Evolutionary conservation across 2,329 filamentous ascomycete genomes (phyloP), one percentile per base, ranked within the genome.

Genomic region (Botrytis tulipae): DNA sequence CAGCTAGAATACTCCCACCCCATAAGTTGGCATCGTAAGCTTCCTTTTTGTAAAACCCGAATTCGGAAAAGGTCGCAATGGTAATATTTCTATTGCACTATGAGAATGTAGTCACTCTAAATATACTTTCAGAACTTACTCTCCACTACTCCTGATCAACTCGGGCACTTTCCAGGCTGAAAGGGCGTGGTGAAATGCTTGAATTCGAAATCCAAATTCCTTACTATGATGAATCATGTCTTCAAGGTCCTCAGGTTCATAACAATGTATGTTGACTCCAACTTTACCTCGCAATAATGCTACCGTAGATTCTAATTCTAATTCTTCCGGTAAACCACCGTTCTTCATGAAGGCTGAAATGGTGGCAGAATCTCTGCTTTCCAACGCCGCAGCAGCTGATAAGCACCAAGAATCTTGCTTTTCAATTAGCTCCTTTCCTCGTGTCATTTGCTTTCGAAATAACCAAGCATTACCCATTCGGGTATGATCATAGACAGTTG

Each of bases 241-340:
- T 72, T 84, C 82, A 46, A 85, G 78, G 73, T 85, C 84, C 68
- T 85, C 81, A 0, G 82, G 79, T 71, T 84, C 81, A 72, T 85
- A 85, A 77, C 84, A 84, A 78, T 85, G 84, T 61, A 84, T 81
- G 71, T 85, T 84, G 73, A 85, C 78, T 25, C 81, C 81, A 25
- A 85, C 80, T 60, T 82, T 80, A 8, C 84, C 84, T 29, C 84
- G 80, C 42, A 85, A 77, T 73, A 85, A 80, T 8, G 79, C 83
- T 37, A 83, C 80, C 1, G 82, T 82, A 22, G 83, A 82, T 44
- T 85, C 83, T 25, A 83, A 80, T 73, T 84, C 82, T 22, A 85
- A 71, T 35, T 82, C 80, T 61, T 82, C 79, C 0, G 82, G 81
- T 8, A 78, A 73, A 61, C 78, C 76, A 40, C 74, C 77, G 8